A percentile compares a stretch with the other conserved stretches of the same genome.
These are phyloP conservation scores for Cornus florida DNA, from an alignment of 148 eudicot species.

Conservation along the genomic window DNA sequence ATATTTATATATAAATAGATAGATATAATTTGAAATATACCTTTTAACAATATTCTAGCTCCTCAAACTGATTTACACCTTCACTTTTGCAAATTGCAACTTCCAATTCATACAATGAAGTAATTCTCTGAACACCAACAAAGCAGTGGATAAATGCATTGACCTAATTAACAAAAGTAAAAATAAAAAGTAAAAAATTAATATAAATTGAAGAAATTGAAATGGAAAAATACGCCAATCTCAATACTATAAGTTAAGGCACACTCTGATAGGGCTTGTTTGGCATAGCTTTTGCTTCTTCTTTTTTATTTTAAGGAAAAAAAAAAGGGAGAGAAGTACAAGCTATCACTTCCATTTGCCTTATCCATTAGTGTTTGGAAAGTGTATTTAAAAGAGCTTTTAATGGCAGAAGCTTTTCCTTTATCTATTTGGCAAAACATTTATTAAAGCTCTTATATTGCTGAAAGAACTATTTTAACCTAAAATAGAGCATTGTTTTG, in stretches of 20 bases:
- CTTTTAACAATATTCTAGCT: constrained; percentile 36
- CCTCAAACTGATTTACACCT: constrained; percentile 67
- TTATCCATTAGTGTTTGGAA: too few relatives aligned
- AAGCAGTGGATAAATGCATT: constrained; percentile 85
- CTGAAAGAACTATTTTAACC: too few relatives aligned
- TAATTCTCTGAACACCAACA: constrained; percentile 68
- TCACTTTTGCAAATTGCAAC: constrained; percentile 74
- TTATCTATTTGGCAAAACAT: too few relatives aligned
- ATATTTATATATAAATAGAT: too few relatives aligned
- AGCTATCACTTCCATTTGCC: too few relatives aligned
- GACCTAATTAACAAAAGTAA: constrained; percentile 39
- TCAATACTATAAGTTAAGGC: neutral
- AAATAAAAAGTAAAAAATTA: neutral
- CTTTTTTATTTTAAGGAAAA: too few relatives aligned
- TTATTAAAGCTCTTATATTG: too few relatives aligned
- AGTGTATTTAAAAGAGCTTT: too few relatives aligned
- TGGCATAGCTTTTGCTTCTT: too few relatives aligned
- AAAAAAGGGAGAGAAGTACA: neutral
- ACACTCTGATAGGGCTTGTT: neutral
- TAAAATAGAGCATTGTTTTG: too few relatives aligned
- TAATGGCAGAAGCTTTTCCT: too few relatives aligned
- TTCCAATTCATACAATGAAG: constrained; percentile 74
- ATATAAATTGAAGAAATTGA: neutral
- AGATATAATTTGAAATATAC: too few relatives aligned
- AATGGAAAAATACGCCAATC: neutral